A percentile compares a stretch with the other conserved stretches of the same genome.
phyloP scores from a whole-genome alignment of 1,284 basidiomycete genomes.

The Phellinidium pouzarii region DNA sequence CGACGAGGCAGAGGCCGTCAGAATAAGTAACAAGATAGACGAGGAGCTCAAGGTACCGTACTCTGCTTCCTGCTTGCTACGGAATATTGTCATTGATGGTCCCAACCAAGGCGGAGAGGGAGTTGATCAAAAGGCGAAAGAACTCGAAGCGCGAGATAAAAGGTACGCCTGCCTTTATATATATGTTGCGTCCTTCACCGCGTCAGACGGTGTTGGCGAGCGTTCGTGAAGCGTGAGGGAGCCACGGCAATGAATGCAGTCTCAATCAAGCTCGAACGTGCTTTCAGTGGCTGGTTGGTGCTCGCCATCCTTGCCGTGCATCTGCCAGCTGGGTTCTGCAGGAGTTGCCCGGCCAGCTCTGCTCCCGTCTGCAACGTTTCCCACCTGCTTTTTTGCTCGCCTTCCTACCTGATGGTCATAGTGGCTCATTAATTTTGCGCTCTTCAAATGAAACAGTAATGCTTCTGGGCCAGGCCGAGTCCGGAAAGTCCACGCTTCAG shows the following conservation, averaged over 20 bases:
- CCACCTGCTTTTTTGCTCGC: neutral
- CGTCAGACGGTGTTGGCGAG: no score
- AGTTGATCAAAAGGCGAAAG: conserved; percentile 38
- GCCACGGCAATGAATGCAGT: no score
- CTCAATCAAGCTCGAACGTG: no score
- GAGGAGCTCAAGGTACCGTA: conserved; percentile 56
- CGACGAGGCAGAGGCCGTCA: conserved; percentile 43
- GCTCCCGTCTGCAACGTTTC: no score
- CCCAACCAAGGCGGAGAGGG: conserved; percentile 35
- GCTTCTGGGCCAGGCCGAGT: conserved; percentile 73
- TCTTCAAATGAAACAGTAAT: conserved; percentile 27
- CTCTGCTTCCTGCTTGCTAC: conserved; percentile 4
- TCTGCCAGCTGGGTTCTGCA: no score
- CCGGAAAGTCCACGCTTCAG: conserved; percentile 72
- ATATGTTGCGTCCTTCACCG: neutral
- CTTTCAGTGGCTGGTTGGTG: no score
- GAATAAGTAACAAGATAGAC: conserved; percentile 60
- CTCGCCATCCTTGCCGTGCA: no score
- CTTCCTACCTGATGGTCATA: neutral
- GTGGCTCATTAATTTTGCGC: neutral
- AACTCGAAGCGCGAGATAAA: conserved; percentile 52
- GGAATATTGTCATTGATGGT: neutral
- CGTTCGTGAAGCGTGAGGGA: no score
- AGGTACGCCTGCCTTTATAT: conserved; percentile 38
- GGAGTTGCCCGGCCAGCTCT: no score